phyloP scores from a whole-genome alignment of 73 alveolate species.

The Paramecium octaurelia region DNA sequence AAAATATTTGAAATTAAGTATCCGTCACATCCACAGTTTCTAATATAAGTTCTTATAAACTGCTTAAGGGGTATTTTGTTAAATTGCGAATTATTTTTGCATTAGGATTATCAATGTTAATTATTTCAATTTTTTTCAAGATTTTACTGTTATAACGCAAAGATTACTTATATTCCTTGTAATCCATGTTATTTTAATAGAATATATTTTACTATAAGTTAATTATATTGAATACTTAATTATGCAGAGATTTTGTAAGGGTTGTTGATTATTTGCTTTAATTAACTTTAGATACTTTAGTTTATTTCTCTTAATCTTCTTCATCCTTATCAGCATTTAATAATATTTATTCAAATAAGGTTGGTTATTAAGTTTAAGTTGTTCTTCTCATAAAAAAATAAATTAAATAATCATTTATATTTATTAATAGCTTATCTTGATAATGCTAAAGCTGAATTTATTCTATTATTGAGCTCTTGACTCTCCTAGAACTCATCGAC shows the following conservation, averaged over 20 bases:
- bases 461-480: neutral
- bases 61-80: neutral
- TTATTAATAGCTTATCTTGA: neutral
- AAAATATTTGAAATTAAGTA: neutral
- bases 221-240: neutral
- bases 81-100: neutral
- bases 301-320: neutral
- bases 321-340: neutral
- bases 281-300: neutral
- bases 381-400: neutral
- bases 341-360: neutral
- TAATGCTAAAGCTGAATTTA: neutral
- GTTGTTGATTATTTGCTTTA: neutral
- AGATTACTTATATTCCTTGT: neutral
- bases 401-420: neutral
- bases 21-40: neutral
- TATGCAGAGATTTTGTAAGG: neutral
- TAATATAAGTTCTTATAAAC: neutral
- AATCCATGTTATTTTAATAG: neutral
- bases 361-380: neutral
- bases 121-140: neutral
- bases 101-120: constrained; percentile 12
- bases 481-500: neutral
- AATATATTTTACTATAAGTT: neutral
- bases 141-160: neutral